A percentile compares a stretch with the other conserved stretches of the same genome.
phyloP scores from a whole-genome alignment of 169 alveolate genomes.

The Cryptosporidium canis region DNA sequence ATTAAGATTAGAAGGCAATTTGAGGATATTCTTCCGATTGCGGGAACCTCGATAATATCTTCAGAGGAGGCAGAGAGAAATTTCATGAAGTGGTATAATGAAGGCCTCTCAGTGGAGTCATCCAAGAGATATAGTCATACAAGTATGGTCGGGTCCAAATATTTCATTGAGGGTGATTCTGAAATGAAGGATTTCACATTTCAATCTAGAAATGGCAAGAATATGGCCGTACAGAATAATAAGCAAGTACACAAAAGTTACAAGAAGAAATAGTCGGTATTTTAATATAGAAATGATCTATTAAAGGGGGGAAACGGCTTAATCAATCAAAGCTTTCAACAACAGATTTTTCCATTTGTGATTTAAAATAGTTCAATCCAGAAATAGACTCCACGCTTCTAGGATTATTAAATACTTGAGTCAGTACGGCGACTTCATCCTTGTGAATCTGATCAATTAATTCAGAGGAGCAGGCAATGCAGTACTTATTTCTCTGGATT shows the following conservation, averaged over 20 bases:
- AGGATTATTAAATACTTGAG: slow-evolving; percentile 31
- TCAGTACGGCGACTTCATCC: slow-evolving; percentile 7
- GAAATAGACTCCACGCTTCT: slow-evolving; percentile 15
- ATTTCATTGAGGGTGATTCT: slow-evolving; percentile 39
- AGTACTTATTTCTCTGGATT: slow-evolving; percentile 22
- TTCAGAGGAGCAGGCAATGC: slow-evolving; percentile 50
- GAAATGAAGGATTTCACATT: slow-evolving; percentile 25
- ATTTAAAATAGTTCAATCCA: slow-evolving; percentile 20
- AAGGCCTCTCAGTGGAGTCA: slow-evolving; percentile 17
- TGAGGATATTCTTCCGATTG: slow-evolving; percentile 66
- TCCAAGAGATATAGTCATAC: slow-evolving; percentile 53
- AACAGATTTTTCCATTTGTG: not conserved
- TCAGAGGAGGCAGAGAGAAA: slow-evolving; percentile 41
- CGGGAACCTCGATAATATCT: slow-evolving; percentile 26
- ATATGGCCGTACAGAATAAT: slow-evolving; percentile 12
- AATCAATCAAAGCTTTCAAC: not conserved
- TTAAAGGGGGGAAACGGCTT: too few species aligned
- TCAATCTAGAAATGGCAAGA: slow-evolving; percentile 51
- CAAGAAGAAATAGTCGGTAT: not conserved
- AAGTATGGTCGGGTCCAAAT: slow-evolving; percentile 53
- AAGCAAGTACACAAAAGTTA: not conserved
- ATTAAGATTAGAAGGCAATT: slow-evolving; percentile 39
- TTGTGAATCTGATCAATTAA: not conserved
- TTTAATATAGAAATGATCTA: not conserved
- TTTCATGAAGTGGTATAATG: slow-evolving; percentile 59